Evolutionary conservation across 2,329 filamentous ascomycete genomes (phyloP), one percentile per base, ranked within the genome.

Genomic region (Monilinia polystroma): DNA sequence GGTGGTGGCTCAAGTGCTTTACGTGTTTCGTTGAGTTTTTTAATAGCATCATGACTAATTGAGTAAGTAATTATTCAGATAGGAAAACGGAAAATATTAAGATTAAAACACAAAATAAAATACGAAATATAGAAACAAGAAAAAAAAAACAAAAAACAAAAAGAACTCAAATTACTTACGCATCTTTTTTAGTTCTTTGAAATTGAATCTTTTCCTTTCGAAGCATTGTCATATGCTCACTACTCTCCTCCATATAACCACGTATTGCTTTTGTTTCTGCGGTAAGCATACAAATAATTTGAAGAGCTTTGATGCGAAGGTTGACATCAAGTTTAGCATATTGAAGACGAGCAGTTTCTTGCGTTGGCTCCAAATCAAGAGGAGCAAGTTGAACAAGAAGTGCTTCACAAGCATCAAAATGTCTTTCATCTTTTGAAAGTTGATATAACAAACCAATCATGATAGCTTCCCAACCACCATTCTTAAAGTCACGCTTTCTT

Each of bases 191-290:
- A 72, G 90, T 87, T 71, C 93, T 87, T 79, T 98, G 94, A 79
- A 88, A 90, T 71, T 96, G 92, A 69, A 97, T 97, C 80, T 97
- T 97, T 76, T 96, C 91, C 78, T 99, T 99, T 60, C 95, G 89
- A 75, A 96, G 92, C 65, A 88, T 87, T 1, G 95, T 99, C 93
- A 98, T 97, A 64, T 92, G 91, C 75, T 94, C 91, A 70, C 90
- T 92, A 79, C 93, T 96, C 70, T 94, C 90, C 72, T 97, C 92
- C 82, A 99, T 90, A 76, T 96, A 96, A 20, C 87, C 89, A 64
- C 94, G 89, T 72, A 98, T 86, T 2, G 90, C 88, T 76, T 92
- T 93, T 0, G 95, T 97, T 74, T 93, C 90, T 66, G 93, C 84
- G 2, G 91, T 93, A 68, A 98, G 82, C 81, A 94, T 88, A 76